Percentiles rank a stretch among this genome's conserved stretches.
Conservation (phyloP, 2,329 filamentous ascomycete genomes). For the Talaromyces piceae region DNA sequence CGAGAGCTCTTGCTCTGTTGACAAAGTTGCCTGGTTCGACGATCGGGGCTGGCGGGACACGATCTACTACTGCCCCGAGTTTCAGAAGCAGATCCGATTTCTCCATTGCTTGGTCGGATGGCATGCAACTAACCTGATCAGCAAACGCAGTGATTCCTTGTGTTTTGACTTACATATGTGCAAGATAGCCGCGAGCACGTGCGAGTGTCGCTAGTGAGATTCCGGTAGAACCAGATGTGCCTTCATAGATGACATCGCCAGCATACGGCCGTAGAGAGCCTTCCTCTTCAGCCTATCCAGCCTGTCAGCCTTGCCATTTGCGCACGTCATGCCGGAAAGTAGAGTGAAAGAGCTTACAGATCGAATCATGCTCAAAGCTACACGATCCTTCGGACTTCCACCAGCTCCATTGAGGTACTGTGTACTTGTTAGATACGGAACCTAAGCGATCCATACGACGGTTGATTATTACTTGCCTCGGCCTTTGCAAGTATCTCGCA, state of each 20-base stretch:
- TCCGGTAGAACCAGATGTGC: constrained; percentile 91
- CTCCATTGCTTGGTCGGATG: constrained; percentile 78
- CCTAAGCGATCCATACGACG: background rate
- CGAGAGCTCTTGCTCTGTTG: constrained; percentile 74
- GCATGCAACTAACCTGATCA: constrained; percentile 63
- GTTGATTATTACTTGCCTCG: constrained; percentile 48
- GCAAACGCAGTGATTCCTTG: background rate
- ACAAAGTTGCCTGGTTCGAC: constrained; percentile 92
- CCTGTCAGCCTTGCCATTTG: background rate
- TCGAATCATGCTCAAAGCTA: constrained; percentile 82
- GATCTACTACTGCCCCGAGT: constrained; percentile 85
- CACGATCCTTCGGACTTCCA: constrained; percentile 88
- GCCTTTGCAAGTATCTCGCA: constrained; percentile 89
- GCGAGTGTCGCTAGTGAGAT: constrained; percentile 89
- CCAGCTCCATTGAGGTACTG: constrained; percentile 88
- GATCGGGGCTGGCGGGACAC: constrained; percentile 84
- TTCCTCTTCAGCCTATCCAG: constrained; percentile 60
- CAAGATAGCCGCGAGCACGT: constrained; percentile 78
- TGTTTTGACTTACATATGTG: constrained; percentile 61
- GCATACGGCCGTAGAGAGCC: constrained; percentile 69
- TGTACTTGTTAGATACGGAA: constrained; percentile 12
- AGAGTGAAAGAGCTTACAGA: constrained; percentile 31
- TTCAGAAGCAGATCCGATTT: constrained; percentile 85
- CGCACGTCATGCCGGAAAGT: background rate
- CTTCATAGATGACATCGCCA: constrained; percentile 94